Evolutionary conservation across 371 early-diverging fungal genomes (phyloP), one percentile per base, ranked within the genome.

Genomic region (Syncephalastrum monosporum): DNA sequence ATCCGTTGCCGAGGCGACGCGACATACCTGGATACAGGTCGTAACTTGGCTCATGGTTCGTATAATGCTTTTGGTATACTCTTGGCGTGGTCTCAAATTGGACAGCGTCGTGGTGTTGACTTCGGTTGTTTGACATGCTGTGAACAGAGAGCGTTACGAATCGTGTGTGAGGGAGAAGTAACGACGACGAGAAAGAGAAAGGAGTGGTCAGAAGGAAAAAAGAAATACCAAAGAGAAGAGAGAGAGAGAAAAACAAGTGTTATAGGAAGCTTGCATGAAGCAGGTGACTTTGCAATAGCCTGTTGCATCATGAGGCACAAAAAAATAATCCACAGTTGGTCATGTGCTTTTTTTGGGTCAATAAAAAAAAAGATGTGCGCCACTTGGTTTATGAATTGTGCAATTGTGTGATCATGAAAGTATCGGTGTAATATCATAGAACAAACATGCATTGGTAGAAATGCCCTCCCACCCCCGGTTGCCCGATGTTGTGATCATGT

Each of bases 401-500:
- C 56, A 45, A 55, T 55, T 24, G 0, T 46, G 33, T 33, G 47
- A 55, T 47, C 45, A 55, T 12, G 19, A 29, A 46, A 64, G 33
- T 25, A 65, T 52, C 16, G 74, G 59, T 17, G 63, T 57, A 56
- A 94, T 85, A 53, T 88, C 89, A 66, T 97, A 95, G 17, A 94
- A 87, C 29, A 95, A 66, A 56, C 92, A 93, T 23, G 80, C 71
- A 64, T 93, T 92, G 25, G 90, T 92, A 16, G 90, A 85, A 1
- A 69, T 56, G 27, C 94, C 95, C 42, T 94, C 96, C 96, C 96
- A 96, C 14, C 96, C 96, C 24, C 95, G 80, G 66, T 87, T 93
- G 8, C 97, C 97, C 0, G 94, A 92, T 1, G 93, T 87, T 2
- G 91, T 90, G 38, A 95, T 82, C 90, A 95, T 82, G 60, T 85